phyloP scores from a whole-genome alignment of 768 basidiomycete species.

The Mycena vitilis region DNA sequence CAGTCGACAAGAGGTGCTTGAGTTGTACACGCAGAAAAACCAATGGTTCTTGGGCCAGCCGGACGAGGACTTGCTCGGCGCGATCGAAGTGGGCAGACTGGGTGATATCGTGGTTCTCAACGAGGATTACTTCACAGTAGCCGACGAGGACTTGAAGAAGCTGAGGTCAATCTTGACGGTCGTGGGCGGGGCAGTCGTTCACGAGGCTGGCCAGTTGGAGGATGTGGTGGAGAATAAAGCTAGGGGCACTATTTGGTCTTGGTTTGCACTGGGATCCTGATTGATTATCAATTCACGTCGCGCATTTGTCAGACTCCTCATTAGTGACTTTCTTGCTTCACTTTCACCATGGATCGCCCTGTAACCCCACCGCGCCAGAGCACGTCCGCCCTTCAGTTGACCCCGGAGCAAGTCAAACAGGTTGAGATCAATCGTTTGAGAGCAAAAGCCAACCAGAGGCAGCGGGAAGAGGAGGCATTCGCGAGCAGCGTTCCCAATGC shows the following conservation, averaged over 20 bases:
- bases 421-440: conserved; percentile 84
- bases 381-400: conserved; percentile 49
- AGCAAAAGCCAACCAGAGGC: conserved; percentile 83
- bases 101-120: conserved; percentile 3
- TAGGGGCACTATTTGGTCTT: too few species aligned
- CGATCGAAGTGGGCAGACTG: background rate
- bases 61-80: conserved; percentile 1
- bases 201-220: background rate
- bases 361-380: conserved; percentile 53
- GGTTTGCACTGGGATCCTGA: too few species aligned
- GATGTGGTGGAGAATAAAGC: background rate
- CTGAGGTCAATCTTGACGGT: conserved; percentile 8
- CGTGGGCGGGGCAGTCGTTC: conserved; percentile 2
- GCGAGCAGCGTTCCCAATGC: conserved; percentile 63
- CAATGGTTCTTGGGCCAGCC: conserved; percentile 8
- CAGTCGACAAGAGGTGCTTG: background rate
- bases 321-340: background rate
- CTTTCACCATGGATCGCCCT: conserved; percentile 38
- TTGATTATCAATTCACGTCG: background rate
- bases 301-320: conserved; percentile 11
- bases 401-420: conserved; percentile 76
- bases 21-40: conserved; percentile 1
- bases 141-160: conserved; percentile 7
- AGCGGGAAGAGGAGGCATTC: conserved; percentile 66
- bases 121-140: conserved; percentile 10